Conservation (phyloP, 2,329 filamentous ascomycete genomes). For the Cercospora sp. region DNA sequence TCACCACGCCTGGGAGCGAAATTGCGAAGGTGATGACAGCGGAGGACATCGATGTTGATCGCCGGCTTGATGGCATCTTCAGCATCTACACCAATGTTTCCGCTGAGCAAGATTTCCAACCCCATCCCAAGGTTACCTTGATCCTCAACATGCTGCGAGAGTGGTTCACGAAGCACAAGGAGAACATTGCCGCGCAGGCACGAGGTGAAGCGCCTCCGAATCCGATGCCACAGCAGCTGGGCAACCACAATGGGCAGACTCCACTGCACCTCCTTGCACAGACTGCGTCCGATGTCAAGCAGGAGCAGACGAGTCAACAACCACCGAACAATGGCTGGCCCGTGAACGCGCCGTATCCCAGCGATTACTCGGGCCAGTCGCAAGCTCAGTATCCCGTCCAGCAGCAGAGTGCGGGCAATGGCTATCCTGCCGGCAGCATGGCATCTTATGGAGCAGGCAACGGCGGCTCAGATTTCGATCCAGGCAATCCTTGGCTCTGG, state of each 20-base stretch:
- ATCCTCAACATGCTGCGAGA: constrained; percentile 49
- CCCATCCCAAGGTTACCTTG: constrained; percentile 50
- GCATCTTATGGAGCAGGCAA: constrained; percentile 1
- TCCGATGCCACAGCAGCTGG: constrained; percentile 13
- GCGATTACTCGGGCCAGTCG: constrained; percentile 28
- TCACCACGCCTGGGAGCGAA: constrained; percentile 50
- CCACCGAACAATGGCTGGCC: constrained; percentile 27
- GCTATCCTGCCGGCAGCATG: constrained; percentile 8
- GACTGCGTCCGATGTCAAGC: constrained; percentile 24
- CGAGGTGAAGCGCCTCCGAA: constrained; percentile 23
- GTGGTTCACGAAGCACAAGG: constrained; percentile 45
- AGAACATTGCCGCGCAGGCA: constrained; percentile 29
- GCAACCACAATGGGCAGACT: constrained; percentile 18
- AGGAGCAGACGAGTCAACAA: constrained; percentile 12
- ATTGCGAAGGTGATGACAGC: constrained; percentile 52
- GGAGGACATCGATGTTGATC: constrained; percentile 50
- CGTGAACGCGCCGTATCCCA: constrained; percentile 26
- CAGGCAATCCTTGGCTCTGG: constrained; percentile 32
- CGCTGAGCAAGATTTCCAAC: constrained; percentile 33
- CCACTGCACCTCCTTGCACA: constrained; percentile 32
- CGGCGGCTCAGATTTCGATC: constrained; percentile 9
- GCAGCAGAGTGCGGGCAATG: constrained; percentile 7
- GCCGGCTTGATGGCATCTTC: constrained; percentile 49
- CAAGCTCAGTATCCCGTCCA: constrained; percentile 22
- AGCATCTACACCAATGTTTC: constrained; percentile 40